Percentiles rank a stretch among this genome's conserved stretches.
Evolutionary conservation across 768 basidiomycete genomes (phyloP).

Genomic region (Lactifluus pinguis): DNA sequence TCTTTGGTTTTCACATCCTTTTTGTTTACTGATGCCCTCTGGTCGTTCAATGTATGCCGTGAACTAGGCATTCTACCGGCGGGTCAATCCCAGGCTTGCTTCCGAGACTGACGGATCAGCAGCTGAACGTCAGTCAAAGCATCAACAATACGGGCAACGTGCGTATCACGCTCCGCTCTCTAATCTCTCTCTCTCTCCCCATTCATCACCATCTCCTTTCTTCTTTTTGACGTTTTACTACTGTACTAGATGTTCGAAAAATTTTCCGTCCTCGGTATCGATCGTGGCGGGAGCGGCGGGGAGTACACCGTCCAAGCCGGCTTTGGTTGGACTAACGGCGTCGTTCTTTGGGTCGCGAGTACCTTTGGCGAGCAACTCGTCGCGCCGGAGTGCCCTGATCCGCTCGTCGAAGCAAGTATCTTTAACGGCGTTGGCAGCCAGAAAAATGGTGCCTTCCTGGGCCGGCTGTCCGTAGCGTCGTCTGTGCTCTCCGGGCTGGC

Average conservation of each 20-base stretch:
- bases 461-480: neutral
- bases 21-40: no score
- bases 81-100: conserved; percentile 69
- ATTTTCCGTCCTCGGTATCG: conserved; percentile 70
- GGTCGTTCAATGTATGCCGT: neutral
- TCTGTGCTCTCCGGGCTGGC: no score
- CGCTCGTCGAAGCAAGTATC: neutral
- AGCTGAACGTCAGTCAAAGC: conserved; percentile 63
- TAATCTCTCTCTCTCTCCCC: neutral
- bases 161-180: conserved; percentile 23
- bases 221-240: neutral
- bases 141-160: conserved; percentile 66
- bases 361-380: conserved; percentile 53
- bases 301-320: conserved; percentile 83
- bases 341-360: conserved; percentile 63
- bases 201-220: neutral
- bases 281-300: conserved; percentile 71
- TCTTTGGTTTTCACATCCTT: neutral
- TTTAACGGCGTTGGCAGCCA: no score
- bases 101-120: conserved; percentile 55
- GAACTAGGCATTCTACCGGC: conserved; percentile 70
- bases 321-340: conserved; percentile 88
- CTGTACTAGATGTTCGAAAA: conserved; percentile 73
- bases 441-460: neutral
- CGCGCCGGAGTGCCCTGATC: conserved; percentile 53